Evolutionary conservation across 305 asterid species (phyloP).

Genomic region (Plantago coronopus): DNA sequence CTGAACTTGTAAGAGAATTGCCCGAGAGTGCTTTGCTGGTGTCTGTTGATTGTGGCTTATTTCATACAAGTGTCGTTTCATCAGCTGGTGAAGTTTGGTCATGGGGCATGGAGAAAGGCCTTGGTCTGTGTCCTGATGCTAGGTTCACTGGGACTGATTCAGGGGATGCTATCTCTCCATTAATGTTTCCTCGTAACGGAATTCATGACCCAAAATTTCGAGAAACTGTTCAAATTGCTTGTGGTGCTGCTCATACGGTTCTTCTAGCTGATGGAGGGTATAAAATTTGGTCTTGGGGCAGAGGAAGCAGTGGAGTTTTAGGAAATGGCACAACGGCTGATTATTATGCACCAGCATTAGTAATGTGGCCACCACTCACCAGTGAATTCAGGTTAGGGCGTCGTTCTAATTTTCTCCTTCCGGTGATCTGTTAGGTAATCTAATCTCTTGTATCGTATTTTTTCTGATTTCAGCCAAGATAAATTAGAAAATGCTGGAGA

Average conservation of each 20-base stretch:
- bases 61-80: slow-evolving; percentile 72
- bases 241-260: slow-evolving; percentile 97
- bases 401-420: not conserved
- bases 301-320: slow-evolving; percentile 84
- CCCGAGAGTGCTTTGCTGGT: slow-evolving; percentile 45
- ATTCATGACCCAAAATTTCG: slow-evolving; percentile 37
- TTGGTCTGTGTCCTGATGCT: slow-evolving; percentile 82
- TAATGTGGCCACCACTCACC: slow-evolving; percentile 58
- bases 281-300: slow-evolving; percentile 89
- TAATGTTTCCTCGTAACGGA: slow-evolving; percentile 40
- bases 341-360: slow-evolving; percentile 47
- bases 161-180: slow-evolving; percentile 78
- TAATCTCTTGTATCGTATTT: not conserved
- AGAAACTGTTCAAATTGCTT: slow-evolving; percentile 58
- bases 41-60: slow-evolving; percentile 80
- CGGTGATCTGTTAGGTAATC: too few relatives aligned
- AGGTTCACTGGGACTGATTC: slow-evolving; percentile 55
- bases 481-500: slow-evolving; percentile 16
- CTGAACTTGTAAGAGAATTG: slow-evolving; percentile 53
- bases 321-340: slow-evolving; percentile 58
- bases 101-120: slow-evolving; percentile 98
- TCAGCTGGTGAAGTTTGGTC: slow-evolving; percentile 89
- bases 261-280: slow-evolving; percentile 61
- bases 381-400: slow-evolving; percentile 37
- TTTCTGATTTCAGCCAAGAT: slow-evolving; percentile 15